phyloP scores from a whole-genome alignment of 208 protist genomes.

The Trypanosoma cruzi region DNA sequence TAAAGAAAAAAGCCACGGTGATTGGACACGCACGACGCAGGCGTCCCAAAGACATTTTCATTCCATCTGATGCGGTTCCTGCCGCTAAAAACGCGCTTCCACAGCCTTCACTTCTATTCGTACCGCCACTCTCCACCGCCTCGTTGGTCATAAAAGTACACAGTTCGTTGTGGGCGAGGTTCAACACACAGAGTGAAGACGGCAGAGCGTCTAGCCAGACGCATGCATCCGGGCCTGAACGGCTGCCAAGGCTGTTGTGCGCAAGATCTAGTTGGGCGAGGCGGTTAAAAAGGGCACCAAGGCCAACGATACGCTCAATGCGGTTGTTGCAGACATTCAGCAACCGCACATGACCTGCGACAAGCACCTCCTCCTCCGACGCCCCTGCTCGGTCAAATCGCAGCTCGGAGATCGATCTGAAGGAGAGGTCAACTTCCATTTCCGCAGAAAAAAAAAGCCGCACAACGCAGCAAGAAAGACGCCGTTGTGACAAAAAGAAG shows the following conservation, averaged over 20 bases:
- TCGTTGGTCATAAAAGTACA: slow-evolving; percentile 36
- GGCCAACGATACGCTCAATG: slow-evolving; percentile 59
- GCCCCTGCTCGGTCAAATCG: slow-evolving; percentile 48
- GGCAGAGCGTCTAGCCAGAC: slow-evolving; percentile 70
- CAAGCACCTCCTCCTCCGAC: slow-evolving; percentile 51
- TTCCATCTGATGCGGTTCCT: neutral
- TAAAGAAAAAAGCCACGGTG: slow-evolving; percentile 63
- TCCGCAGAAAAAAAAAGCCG: neutral
- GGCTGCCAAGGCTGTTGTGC: slow-evolving; percentile 68
- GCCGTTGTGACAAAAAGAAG: neutral
- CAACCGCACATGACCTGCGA: slow-evolving; percentile 42
- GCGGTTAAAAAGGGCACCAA: slow-evolving; percentile 53
- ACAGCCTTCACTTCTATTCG: neutral
- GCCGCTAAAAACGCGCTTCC: neutral
- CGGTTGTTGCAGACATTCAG: slow-evolving; percentile 53
- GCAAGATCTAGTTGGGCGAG: slow-evolving; percentile 63
- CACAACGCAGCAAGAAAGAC: neutral
- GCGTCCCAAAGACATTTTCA: neutral
- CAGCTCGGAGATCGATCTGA: slow-evolving; percentile 67
- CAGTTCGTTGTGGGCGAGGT: slow-evolving; percentile 76
- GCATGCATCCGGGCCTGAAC: slow-evolving; percentile 19
- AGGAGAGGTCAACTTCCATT: slow-evolving; percentile 82
- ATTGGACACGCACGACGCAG: slow-evolving; percentile 60
- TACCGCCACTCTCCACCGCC: neutral
- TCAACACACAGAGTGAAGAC: slow-evolving; percentile 55